Conservation (phyloP, 108 stramenopile species). For the Chaetoceros tenuissimus region DNA sequence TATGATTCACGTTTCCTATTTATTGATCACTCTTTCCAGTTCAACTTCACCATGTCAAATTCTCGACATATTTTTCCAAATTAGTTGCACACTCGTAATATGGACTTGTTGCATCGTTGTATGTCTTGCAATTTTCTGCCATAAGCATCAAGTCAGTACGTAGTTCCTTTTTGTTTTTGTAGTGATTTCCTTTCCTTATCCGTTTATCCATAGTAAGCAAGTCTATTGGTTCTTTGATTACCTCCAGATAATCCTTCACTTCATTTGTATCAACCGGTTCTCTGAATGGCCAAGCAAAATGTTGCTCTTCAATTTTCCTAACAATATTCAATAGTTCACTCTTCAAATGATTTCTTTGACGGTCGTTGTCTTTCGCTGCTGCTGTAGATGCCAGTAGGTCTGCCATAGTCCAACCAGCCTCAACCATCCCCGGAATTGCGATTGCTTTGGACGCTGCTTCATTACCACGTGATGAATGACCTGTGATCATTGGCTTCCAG, state of each 20-base stretch:
- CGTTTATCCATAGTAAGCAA: conserved; percentile 77
- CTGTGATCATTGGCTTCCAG: conserved; percentile 36
- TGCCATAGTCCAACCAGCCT: conserved; percentile 91
- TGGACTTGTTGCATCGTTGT: conserved; percentile 70
- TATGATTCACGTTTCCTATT: no score
- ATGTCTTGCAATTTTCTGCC: conserved; percentile 89
- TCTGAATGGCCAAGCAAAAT: conserved; percentile 89
- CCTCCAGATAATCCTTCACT: conserved; percentile 82
- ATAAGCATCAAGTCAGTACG: conserved; percentile 85
- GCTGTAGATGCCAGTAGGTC: conserved; percentile 56
- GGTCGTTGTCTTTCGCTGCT: conserved; percentile 63
- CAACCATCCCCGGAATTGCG: conserved; percentile 81
- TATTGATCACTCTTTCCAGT: no score
- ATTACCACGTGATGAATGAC: conserved; percentile 34
- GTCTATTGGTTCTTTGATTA: conserved; percentile 87
- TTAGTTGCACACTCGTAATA: conserved; percentile 68
- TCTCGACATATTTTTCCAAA: conserved; percentile 63
- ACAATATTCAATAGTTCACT: conserved; percentile 59
- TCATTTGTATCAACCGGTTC: conserved; percentile 86
- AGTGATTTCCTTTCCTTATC: conserved; percentile 74
- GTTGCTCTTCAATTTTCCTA: conserved; percentile 78
- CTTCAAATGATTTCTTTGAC: conserved; percentile 55
- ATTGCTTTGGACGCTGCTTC: conserved; percentile 54
- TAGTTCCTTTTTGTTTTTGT: conserved; percentile 71
- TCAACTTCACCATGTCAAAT: no score